These are phyloP conservation scores for Ailanthus altissimus DNA, from an alignment of 345 rosid species.

Conservation along the genomic window DNA sequence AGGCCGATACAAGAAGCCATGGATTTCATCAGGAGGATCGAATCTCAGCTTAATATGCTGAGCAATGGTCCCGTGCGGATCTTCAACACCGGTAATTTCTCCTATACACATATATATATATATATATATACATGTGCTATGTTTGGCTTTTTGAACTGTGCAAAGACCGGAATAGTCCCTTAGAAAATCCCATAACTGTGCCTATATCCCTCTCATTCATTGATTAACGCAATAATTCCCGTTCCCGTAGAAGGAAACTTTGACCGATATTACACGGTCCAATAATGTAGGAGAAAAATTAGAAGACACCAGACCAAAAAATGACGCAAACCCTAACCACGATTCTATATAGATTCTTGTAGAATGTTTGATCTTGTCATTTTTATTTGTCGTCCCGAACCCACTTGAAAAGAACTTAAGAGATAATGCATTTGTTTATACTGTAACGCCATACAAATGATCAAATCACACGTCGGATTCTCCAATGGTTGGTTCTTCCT, in stretches of 20 bases:
- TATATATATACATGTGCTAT: constrained; percentile 8
- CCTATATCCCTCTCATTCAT: constrained; percentile 3
- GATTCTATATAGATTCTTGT: not conserved
- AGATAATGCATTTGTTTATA: not conserved
- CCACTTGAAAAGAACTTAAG: not conserved
- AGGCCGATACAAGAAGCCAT: constrained; percentile 95
- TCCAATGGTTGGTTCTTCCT: constrained; percentile 9
- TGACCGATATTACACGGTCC: constrained; percentile 28
- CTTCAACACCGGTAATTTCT: constrained; percentile 68
- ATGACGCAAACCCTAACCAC: constrained; percentile 33
- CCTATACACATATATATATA: not conserved
- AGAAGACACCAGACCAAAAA: not conserved
- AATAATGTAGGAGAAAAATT: constrained; percentile 9
- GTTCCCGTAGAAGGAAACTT: constrained; percentile 8
- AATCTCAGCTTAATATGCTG: constrained; percentile 80
- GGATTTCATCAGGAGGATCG: constrained; percentile 97
- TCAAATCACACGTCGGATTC: constrained; percentile 8
- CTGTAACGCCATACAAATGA: not conserved
- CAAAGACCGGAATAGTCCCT: not conserved
- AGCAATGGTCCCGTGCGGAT: constrained; percentile 71
- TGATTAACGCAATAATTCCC: constrained; percentile 14
- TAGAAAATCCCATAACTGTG: constrained; percentile 23
- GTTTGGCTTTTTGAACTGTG: not conserved
- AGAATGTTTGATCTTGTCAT: not conserved
- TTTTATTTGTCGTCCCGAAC: not conserved